phyloP scores from a whole-genome alignment of 2,329 filamentous ascomycete genomes.

The Paramyrothecium sp. region DNA sequence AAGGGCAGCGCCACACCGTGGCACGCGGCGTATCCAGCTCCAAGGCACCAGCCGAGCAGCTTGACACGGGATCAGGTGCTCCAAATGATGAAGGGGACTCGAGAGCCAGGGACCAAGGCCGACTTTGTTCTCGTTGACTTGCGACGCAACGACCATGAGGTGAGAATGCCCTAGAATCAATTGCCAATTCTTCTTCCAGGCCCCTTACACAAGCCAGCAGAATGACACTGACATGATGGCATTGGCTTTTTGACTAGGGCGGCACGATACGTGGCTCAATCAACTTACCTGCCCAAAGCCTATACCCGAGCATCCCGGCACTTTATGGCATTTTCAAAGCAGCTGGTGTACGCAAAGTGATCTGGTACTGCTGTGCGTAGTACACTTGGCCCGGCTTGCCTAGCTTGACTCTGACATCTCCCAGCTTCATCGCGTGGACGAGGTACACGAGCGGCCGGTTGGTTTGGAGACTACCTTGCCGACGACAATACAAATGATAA shows the following conservation, averaged over 20 bases:
- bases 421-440: constrained; percentile 54
- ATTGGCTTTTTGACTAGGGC: too few species aligned
- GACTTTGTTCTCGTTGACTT: neutral
- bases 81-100: too few species aligned
- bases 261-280: constrained; percentile 54
- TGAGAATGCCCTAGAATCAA: neutral
- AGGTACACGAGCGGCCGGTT: constrained; percentile 51
- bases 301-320: constrained; percentile 39
- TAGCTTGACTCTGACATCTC: neutral
- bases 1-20: neutral
- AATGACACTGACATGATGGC: neutral
- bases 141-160: neutral
- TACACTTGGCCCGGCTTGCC: neutral
- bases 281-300: constrained; percentile 47
- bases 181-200: neutral
- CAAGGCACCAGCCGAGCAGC: neutral
- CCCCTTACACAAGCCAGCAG: neutral
- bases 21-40: neutral
- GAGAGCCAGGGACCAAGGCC: neutral
- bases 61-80: too few species aligned
- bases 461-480: constrained; percentile 52
- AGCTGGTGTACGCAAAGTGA: constrained; percentile 35
- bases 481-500: constrained; percentile 36
- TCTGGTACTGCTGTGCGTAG: constrained; percentile 48
- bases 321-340: constrained; percentile 41